These are phyloP conservation scores for Senna siamea DNA, from an alignment of 306 rosid genomes.

Conservation along the genomic window DNA sequence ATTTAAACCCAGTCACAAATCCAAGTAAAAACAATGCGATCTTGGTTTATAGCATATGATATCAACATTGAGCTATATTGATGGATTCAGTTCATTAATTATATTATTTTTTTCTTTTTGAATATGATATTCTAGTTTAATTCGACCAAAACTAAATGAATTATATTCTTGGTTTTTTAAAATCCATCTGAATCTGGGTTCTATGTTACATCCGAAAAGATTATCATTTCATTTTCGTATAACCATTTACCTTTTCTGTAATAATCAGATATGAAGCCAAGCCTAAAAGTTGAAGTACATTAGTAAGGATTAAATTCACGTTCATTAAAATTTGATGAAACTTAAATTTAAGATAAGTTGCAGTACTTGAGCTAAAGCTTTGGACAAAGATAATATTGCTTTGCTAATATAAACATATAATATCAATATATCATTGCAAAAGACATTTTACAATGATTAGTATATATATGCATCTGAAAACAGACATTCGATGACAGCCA, in stretches of 20 bases:
- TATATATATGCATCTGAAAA: not conserved
- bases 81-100: not conserved
- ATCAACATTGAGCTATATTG: not conserved
- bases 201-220: too few species aligned
- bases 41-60: not conserved
- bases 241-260: too few species aligned
- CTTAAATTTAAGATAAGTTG: too few species aligned
- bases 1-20: not conserved
- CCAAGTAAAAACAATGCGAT: not conserved
- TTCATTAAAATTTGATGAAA: too few species aligned
- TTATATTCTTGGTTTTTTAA: not conserved
- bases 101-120: not conserved
- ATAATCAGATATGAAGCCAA: not conserved
- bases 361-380: too few species aligned
- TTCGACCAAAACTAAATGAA: not conserved
- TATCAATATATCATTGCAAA: constrained; percentile 1
- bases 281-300: not conserved
- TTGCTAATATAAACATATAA: not conserved
- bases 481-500: constrained; percentile 10
- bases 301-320: not conserved
- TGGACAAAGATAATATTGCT: too few species aligned
- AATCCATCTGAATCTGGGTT: not conserved
- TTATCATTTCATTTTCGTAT: too few species aligned
- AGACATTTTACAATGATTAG: not conserved
- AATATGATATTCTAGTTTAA: not conserved